These are phyloP conservation scores for Penicillium sp. DNA, from an alignment of 2,329 filamentous ascomycete genomes.

Conservation along the genomic window DNA sequence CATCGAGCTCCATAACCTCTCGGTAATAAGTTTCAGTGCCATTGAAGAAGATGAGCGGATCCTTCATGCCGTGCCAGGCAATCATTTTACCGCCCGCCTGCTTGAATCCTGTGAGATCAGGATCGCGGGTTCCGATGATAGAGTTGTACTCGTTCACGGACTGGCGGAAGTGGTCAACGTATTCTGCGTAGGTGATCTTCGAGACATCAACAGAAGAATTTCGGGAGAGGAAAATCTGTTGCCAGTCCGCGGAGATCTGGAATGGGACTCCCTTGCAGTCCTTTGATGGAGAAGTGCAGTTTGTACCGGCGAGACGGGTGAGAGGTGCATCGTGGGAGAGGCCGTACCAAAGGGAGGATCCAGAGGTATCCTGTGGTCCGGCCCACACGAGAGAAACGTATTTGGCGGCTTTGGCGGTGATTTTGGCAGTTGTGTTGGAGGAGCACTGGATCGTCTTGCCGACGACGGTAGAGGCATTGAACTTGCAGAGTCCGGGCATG, in stretches of 20 bases:
- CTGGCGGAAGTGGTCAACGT: slow-evolving; percentile 22
- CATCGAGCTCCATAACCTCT: slow-evolving; percentile 29
- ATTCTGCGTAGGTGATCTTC: slow-evolving; percentile 31
- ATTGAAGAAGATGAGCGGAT: slow-evolving; percentile 40
- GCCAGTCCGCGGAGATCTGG: slow-evolving; percentile 34
- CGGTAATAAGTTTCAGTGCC: slow-evolving; percentile 42
- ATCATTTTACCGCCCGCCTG: slow-evolving; percentile 45
- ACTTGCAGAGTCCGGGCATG: slow-evolving; percentile 12
- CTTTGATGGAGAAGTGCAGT: slow-evolving; percentile 21
- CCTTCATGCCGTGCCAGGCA: slow-evolving; percentile 45
- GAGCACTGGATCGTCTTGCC: slow-evolving; percentile 20
- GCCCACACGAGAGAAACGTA: slow-evolving; percentile 26
- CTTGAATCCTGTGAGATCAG: slow-evolving; percentile 41
- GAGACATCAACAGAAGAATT: slow-evolving; percentile 32
- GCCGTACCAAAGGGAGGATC: slow-evolving; percentile 36
- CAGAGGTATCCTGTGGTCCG: slow-evolving; percentile 25
- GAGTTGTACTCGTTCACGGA: slow-evolving; percentile 33
- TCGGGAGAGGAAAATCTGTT: slow-evolving; percentile 35
- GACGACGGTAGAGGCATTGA: slow-evolving; percentile 27
- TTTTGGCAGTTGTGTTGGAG: slow-evolving; percentile 30
- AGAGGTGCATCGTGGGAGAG: slow-evolving; percentile 28
- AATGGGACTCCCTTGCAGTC: slow-evolving; percentile 30
- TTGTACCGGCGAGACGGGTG: slow-evolving; percentile 29
- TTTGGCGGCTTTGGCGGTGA: slow-evolving; percentile 18
- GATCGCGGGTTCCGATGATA: slow-evolving; percentile 40